Evolutionary conservation across 768 basidiomycete genomes (phyloP).

Genomic region (Chlorophyllum brunneum): DNA sequence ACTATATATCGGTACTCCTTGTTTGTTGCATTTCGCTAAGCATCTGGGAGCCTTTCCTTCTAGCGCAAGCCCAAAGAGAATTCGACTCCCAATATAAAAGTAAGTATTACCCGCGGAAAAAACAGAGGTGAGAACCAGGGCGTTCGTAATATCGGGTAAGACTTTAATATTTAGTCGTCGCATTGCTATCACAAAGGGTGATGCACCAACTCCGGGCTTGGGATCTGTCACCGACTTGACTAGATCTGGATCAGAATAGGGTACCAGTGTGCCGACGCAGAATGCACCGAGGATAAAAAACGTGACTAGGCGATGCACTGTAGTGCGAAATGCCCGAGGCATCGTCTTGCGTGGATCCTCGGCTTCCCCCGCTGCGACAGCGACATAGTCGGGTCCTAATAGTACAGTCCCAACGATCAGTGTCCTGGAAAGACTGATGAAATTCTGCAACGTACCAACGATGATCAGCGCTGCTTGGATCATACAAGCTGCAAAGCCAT

Average conservation of each 20-base stretch:
- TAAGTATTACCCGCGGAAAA: slow-evolving; percentile 77
- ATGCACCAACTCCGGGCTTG: slow-evolving; percentile 51
- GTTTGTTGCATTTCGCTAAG: slow-evolving; percentile 48
- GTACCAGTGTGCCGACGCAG: slow-evolving; percentile 74
- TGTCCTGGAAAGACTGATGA: neutral
- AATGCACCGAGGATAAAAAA: slow-evolving; percentile 76
- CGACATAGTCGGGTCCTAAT: slow-evolving; percentile 48
- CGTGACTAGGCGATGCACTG: slow-evolving; percentile 72
- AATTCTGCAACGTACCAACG: slow-evolving; percentile 32
- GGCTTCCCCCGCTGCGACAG: slow-evolving; percentile 72
- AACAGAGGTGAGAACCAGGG: slow-evolving; percentile 58
- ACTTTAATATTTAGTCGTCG: slow-evolving; percentile 59
- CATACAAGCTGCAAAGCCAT: slow-evolving; percentile 60
- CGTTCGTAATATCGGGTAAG: slow-evolving; percentile 71
- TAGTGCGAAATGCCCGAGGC: slow-evolving; percentile 66
- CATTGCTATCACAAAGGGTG: slow-evolving; percentile 87
- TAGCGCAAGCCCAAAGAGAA: slow-evolving; percentile 53
- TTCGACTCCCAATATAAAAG: slow-evolving; percentile 55
- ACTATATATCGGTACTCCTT: slow-evolving; percentile 56
- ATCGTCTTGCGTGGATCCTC: slow-evolving; percentile 66
- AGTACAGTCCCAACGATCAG: neutral
- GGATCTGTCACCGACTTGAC: slow-evolving; percentile 54
- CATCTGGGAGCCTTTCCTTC: slow-evolving; percentile 55
- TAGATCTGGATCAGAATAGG: slow-evolving; percentile 60
- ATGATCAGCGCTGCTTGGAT: slow-evolving; percentile 61